Evolutionary conservation across 2,329 filamentous ascomycete species (phyloP).

Genomic region (Trichoderma lentiforme): DNA sequence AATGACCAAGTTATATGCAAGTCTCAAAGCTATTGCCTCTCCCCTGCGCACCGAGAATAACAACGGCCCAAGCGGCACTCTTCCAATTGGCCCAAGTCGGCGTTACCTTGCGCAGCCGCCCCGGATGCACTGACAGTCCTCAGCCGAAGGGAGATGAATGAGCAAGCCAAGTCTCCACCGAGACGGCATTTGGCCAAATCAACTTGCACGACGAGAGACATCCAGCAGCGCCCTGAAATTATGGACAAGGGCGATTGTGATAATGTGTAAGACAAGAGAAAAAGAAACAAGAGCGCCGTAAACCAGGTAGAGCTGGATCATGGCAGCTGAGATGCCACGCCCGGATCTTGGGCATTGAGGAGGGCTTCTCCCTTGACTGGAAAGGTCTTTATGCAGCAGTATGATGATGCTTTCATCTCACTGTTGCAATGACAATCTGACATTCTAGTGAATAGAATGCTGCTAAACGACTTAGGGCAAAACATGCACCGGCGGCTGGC

Average conservation of each 20-base stretch:
- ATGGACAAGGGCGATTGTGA: background rate
- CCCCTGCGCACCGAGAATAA: background rate
- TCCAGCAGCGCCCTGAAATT: background rate
- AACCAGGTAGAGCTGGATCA: background rate
- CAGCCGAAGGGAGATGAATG: background rate
- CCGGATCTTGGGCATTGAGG: background rate
- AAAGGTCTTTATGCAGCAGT: background rate
- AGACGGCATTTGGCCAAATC: background rate
- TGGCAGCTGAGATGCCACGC: background rate
- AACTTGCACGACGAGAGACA: background rate
- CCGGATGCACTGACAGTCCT: background rate
- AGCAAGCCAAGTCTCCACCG: background rate
- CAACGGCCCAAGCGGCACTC: background rate
- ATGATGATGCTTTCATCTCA: background rate
- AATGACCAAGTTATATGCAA: background rate
- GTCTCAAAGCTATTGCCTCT: background rate
- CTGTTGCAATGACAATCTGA: background rate
- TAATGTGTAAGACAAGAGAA: background rate
- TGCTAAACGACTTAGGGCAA: background rate
- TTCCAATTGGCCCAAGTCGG: background rate
- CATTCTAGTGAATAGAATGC: background rate
- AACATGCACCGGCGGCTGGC: background rate
- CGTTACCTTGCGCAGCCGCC: background rate
- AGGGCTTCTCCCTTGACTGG: too few species aligned
- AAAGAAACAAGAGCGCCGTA: background rate